Evolutionary conservation across 768 basidiomycete genomes (phyloP).

Genomic region (Gloeopeniophorella convolvens): DNA sequence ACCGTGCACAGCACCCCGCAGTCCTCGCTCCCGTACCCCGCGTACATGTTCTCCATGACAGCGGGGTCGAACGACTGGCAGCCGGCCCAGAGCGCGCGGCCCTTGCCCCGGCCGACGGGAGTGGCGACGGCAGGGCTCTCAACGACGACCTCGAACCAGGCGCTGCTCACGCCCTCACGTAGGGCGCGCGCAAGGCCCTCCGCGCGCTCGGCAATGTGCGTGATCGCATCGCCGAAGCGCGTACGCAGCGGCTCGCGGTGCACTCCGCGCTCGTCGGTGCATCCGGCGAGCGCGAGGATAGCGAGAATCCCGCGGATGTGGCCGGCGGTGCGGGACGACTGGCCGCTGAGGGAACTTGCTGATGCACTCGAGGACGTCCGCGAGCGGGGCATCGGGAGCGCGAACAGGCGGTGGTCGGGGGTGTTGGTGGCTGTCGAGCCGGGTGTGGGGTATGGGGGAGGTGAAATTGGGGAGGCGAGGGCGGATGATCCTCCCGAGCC

Average conservation of each 20-base stretch:
- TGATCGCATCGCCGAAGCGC: conserved; percentile 27
- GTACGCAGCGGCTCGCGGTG: conserved; percentile 27
- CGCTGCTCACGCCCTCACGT: conserved; percentile 30
- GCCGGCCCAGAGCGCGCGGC: conserved; percentile 1
- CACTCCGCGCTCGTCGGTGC: conserved; percentile 25
- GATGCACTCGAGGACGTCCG: conserved; percentile 17
- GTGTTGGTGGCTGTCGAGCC: conserved; percentile 18
- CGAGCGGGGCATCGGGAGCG: conserved; percentile 14
- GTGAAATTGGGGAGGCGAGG: conserved; percentile 18
- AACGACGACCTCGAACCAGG: conserved; percentile 26
- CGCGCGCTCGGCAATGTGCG: conserved; percentile 26
- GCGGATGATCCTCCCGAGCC: conserved; percentile 16
- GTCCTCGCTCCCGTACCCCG: conserved; percentile 17
- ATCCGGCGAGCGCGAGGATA: conserved; percentile 29
- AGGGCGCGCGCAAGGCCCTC: conserved; percentile 25
- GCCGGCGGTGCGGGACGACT: conserved; percentile 15
- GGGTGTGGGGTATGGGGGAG: conserved; percentile 18
- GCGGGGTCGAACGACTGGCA: conserved; percentile 8
- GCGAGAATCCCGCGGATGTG: conserved; percentile 30
- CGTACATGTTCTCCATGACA: conserved; percentile 21
- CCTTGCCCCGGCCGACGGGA: not conserved
- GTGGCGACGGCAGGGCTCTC: conserved; percentile 4
- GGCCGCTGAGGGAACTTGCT: conserved; percentile 11
- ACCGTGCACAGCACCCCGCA: conserved; percentile 18
- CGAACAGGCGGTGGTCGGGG: conserved; percentile 12